Percentiles rank a stretch among this genome's conserved stretches.
Evolutionary conservation across 129 eudicot species (phyloP).

Genomic region (Smallanthus sonchifolius): DNA sequence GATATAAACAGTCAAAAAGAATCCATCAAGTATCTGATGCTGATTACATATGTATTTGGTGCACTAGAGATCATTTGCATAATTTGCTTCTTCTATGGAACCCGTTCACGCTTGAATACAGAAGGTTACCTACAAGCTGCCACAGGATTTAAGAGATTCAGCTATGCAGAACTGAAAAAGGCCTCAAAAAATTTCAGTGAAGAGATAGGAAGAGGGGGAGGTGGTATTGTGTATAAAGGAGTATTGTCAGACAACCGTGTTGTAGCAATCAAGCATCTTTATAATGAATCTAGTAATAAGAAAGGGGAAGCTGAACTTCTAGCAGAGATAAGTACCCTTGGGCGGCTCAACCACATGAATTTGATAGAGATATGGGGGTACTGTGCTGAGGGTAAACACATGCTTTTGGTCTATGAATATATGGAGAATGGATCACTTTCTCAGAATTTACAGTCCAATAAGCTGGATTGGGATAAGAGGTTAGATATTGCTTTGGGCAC

Average conservation of each 20-base stretch:
- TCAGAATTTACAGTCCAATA: conserved; percentile 16
- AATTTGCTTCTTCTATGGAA: not conserved
- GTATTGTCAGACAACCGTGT: conserved; percentile 19
- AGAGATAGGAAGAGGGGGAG: conserved; percentile 47
- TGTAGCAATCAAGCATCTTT: conserved; percentile 34
- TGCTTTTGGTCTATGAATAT: conserved; percentile 44
- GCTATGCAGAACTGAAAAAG: conserved; percentile 32
- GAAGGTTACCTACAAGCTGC: conserved; percentile 27
- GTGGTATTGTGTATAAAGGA: conserved; percentile 40
- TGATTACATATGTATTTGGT: conserved; percentile 21
- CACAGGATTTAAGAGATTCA: conserved; percentile 28
- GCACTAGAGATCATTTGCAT: conserved; percentile 26
- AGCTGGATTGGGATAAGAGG: conserved; percentile 38
- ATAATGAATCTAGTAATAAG: not conserved
- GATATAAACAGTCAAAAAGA: not conserved
- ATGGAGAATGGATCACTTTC: conserved; percentile 42
- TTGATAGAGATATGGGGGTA: conserved; percentile 47
- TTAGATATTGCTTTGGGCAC: conserved; percentile 49
- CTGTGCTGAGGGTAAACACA: conserved; percentile 36
- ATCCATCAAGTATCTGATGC: conserved; percentile 13
- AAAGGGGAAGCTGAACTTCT: conserved; percentile 39
- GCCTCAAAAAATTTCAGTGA: conserved; percentile 33
- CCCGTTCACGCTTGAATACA: not conserved
- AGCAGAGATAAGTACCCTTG: conserved; percentile 45
- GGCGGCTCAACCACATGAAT: conserved; percentile 50